Evolutionary conservation across 1,284 basidiomycete species (phyloP).

Genomic region (Heterobasidion irregulare): DNA sequence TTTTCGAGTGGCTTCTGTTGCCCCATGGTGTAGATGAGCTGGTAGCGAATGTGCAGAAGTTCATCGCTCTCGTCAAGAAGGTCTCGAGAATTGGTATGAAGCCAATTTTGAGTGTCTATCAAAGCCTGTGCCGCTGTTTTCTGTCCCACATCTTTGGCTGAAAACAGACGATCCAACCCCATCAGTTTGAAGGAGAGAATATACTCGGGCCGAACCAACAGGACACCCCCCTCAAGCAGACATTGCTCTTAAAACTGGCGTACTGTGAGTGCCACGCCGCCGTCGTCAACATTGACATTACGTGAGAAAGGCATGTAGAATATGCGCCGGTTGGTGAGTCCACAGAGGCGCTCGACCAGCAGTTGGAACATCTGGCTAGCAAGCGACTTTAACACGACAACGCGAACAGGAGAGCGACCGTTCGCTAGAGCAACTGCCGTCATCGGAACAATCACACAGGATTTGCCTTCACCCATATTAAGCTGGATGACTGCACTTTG

Average conservation of each 20-base stretch:
- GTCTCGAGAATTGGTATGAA: slow-evolving; percentile 25
- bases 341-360: slow-evolving; percentile 32
- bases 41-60: slow-evolving; percentile 38
- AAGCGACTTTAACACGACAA: slow-evolving; percentile 39
- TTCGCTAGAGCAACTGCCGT: slow-evolving; percentile 31
- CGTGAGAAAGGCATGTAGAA: slow-evolving; percentile 44
- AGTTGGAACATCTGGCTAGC: slow-evolving; percentile 38
- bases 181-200: slow-evolving; percentile 41
- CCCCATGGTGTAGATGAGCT: slow-evolving; percentile 40
- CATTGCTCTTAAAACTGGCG: slow-evolving; percentile 28
- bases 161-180: slow-evolving; percentile 25
- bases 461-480: slow-evolving; percentile 55
- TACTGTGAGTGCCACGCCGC: slow-evolving; percentile 15
- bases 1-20: slow-evolving; percentile 30
- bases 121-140: slow-evolving; percentile 7
- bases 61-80: slow-evolving; percentile 49
- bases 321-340: slow-evolving; percentile 34
- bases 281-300: slow-evolving; percentile 16
- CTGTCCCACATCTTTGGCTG: neutral
- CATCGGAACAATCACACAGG: slow-evolving; percentile 44
- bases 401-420: slow-evolving; percentile 32
- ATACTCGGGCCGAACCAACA: slow-evolving; percentile 45
- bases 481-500: slow-evolving; percentile 37
- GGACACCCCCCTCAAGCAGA: slow-evolving; percentile 27
- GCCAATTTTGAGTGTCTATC: slow-evolving; percentile 24